Conservation (phyloP, 208 protist genomes). For the Herpetomonas samuelpessoai region DNA sequence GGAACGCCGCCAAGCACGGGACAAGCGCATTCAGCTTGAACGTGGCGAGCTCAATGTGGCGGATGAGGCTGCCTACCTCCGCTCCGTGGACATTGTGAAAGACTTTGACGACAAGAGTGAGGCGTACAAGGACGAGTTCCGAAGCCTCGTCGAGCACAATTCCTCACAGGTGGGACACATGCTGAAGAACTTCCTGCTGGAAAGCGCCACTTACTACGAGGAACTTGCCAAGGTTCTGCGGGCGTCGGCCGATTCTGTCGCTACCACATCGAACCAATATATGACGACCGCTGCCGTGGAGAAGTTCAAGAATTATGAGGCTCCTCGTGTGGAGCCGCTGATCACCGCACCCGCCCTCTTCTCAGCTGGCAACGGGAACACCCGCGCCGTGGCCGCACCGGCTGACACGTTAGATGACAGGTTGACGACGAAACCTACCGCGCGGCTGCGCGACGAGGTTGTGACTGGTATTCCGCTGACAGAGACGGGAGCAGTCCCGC, state of each 20-base stretch:
- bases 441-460: constrained; percentile 1
- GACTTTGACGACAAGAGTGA: constrained; percentile 35
- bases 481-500: not conserved
- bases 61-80: constrained; percentile 32
- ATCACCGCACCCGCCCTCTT: constrained; percentile 6
- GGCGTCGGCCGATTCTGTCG: constrained; percentile 10
- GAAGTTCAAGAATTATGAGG: constrained; percentile 32
- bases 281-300: constrained; percentile 24
- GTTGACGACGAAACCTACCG: constrained; percentile 1
- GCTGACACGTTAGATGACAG: not conserved
- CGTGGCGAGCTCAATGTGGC: constrained; percentile 22
- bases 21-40: constrained; percentile 28
- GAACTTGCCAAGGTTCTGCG: constrained; percentile 20
- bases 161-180: constrained; percentile 39
- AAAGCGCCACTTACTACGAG: constrained; percentile 31
- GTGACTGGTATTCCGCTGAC: not conserved
- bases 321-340: not conserved
- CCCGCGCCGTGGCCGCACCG: not conserved
- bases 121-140: constrained; percentile 34
- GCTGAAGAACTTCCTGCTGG: constrained; percentile 27
- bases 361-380: not conserved
- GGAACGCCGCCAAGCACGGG: constrained; percentile 23
- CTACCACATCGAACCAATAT: constrained; percentile 17
- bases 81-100: constrained; percentile 17
- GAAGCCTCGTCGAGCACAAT: constrained; percentile 35